Evolutionary conservation across 2,329 filamentous ascomycete genomes (phyloP).

Genomic region (Colletotrichum eremochloae): DNA sequence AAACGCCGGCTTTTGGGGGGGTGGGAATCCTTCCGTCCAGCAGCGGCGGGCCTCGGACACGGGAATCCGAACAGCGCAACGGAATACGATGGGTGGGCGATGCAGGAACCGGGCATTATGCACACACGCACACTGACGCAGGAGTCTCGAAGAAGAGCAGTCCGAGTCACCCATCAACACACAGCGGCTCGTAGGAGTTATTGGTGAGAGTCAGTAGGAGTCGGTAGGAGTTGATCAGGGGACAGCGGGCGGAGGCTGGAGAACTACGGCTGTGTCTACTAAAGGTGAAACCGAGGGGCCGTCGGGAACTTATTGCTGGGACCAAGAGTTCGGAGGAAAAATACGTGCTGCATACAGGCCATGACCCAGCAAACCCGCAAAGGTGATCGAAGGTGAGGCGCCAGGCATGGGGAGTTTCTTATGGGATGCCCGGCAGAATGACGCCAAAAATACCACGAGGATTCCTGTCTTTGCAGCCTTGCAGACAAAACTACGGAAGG

Average conservation of each 20-base stretch:
- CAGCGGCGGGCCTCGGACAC: not conserved
- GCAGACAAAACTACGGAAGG: no score
- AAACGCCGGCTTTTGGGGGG: not conserved
- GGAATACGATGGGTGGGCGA: conserved; percentile 2
- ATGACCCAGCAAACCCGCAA: no score
- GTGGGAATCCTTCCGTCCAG: not conserved
- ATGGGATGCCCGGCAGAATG: conserved; percentile 12
- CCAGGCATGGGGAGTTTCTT: not conserved
- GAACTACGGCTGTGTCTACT: conserved; percentile 23
- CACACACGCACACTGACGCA: not conserved
- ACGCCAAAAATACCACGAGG: conserved; percentile 25
- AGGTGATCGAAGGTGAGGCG: no score
- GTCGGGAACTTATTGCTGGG: conserved; percentile 34
- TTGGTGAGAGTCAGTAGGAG: not conserved
- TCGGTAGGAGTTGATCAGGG: not conserved
- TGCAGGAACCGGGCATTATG: not conserved
- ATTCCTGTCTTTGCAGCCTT: not conserved
- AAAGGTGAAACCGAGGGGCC: conserved; percentile 24
- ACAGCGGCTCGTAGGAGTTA: not conserved
- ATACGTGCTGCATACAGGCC: no score
- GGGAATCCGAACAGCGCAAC: conserved; percentile 24
- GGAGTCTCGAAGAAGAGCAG: conserved; percentile 6
- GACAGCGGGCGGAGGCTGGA: conserved; percentile 10
- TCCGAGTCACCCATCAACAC: not conserved
- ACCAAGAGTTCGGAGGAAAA: conserved; percentile 25